phyloP scores from a whole-genome alignment of 495 filamentous ascomycete genomes.

The Astrothelium subdiscretum region DNA sequence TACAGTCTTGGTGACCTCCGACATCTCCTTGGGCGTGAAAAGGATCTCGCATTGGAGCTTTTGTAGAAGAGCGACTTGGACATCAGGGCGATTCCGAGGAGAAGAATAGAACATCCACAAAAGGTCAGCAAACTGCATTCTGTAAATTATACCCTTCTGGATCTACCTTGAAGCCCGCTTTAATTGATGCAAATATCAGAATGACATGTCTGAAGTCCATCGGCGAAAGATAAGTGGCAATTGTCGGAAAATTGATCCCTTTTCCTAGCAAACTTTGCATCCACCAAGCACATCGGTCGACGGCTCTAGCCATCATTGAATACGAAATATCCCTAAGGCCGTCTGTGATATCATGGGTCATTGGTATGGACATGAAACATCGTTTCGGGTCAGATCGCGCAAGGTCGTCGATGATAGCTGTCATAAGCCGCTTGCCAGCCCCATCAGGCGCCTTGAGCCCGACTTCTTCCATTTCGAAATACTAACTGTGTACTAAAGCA shows the following conservation, averaged over 20 bases:
- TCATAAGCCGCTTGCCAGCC: background rate
- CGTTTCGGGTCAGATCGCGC: background rate
- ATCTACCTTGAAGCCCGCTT: background rate
- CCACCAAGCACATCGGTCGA: background rate
- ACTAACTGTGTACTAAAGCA: background rate
- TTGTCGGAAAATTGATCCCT: background rate
- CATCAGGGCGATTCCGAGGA: background rate
- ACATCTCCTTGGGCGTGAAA: background rate
- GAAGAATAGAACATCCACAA: background rate
- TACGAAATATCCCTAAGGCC: background rate
- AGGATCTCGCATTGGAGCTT: background rate
- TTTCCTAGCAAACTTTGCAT: background rate
- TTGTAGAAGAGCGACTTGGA: background rate
- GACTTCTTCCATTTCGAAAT: background rate
- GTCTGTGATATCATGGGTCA: background rate
- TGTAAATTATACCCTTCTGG: background rate
- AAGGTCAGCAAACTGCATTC: background rate
- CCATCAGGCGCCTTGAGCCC: background rate
- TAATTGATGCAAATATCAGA: background rate
- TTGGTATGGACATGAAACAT: background rate
- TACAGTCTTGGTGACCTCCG: background rate
- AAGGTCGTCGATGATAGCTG: background rate
- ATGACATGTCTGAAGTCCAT: conserved; percentile 1
- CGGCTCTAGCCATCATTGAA: background rate
- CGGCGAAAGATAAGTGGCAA: background rate